Percentiles rank a stretch among this genome's conserved stretches.
Conservation (phyloP, 148 eudicot genomes). For the Rhododendron henanense region DNA sequence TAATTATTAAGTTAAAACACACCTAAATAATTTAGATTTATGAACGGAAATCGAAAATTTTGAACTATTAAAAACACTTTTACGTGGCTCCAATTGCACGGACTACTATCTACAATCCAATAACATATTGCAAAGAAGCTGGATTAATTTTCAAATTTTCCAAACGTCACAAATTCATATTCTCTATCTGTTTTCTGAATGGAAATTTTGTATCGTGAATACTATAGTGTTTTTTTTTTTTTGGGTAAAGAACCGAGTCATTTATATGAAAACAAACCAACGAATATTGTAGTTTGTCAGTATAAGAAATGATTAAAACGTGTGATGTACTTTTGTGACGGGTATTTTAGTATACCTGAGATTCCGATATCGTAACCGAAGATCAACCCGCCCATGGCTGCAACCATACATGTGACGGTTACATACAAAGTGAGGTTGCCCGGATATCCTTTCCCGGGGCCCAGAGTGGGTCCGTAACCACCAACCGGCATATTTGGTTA, state of each 20-base stretch:
- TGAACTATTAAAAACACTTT: background rate
- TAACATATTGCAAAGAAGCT: background rate
- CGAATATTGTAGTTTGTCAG: too few relatives aligned
- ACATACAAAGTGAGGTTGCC: conserved; percentile 23
- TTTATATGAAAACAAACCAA: too few relatives aligned
- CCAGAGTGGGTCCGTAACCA: conserved; percentile 24
- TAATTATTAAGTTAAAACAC: too few relatives aligned
- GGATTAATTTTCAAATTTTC: background rate
- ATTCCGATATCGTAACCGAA: conserved; percentile 49
- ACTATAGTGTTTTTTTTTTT: background rate
- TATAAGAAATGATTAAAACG: background rate
- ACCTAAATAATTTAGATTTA: background rate
- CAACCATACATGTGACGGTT: conserved; percentile 24
- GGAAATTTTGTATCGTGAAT: background rate
- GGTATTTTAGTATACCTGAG: conserved; percentile 9
- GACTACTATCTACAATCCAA: background rate
- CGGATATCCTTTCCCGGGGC: conserved; percentile 10
- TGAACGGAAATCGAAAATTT: background rate
- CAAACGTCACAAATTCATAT: background rate
- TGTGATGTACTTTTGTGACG: background rate
- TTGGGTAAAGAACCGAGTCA: too few relatives aligned
- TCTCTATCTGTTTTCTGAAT: background rate
- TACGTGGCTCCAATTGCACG: too few relatives aligned
- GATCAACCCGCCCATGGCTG: conserved; percentile 35
- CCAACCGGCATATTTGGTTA: conserved; percentile 40